phyloP scores from a whole-genome alignment of 2,329 filamentous ascomycete genomes.

The Colletotrichum abscissum region DNA sequence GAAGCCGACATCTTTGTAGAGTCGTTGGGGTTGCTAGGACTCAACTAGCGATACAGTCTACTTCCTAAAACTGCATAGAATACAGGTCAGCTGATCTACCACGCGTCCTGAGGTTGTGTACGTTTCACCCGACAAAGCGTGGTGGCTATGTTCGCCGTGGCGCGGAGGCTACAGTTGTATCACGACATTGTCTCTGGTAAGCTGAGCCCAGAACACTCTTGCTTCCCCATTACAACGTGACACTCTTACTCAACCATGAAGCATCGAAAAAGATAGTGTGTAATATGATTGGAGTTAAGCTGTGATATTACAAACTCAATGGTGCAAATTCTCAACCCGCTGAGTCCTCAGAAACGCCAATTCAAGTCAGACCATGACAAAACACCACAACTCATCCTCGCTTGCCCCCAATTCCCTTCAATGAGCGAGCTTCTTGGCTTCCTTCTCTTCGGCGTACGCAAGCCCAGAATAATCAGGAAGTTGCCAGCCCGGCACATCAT shows the following conservation, averaged over 20 bases:
- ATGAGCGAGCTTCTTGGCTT: not conserved
- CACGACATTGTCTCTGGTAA: not conserved
- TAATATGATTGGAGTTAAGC: not conserved
- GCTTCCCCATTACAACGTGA: not conserved
- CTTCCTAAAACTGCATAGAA: not conserved
- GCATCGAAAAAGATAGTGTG: not conserved
- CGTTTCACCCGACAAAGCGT: not conserved
- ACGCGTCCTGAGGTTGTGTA: not conserved
- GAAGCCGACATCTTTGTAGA: not conserved
- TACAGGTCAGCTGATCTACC: not conserved
- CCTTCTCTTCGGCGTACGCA: not conserved
- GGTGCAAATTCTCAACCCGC: not conserved
- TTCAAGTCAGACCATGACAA: not conserved
- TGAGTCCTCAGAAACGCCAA: not conserved
- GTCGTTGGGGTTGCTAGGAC: not conserved
- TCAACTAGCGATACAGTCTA: not conserved
- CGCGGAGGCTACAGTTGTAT: not conserved
- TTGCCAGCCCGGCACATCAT: conserved; percentile 22
- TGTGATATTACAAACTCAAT: not conserved
- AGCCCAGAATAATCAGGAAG: conserved; percentile 21
- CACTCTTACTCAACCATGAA: not conserved
- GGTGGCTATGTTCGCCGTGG: not conserved
- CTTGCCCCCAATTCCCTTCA: not conserved
- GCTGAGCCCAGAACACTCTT: not conserved
- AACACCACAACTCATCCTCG: not conserved